phyloP scores from a whole-genome alignment of 2,329 filamentous ascomycete genomes.

The Xylaria arbuscula region DNA sequence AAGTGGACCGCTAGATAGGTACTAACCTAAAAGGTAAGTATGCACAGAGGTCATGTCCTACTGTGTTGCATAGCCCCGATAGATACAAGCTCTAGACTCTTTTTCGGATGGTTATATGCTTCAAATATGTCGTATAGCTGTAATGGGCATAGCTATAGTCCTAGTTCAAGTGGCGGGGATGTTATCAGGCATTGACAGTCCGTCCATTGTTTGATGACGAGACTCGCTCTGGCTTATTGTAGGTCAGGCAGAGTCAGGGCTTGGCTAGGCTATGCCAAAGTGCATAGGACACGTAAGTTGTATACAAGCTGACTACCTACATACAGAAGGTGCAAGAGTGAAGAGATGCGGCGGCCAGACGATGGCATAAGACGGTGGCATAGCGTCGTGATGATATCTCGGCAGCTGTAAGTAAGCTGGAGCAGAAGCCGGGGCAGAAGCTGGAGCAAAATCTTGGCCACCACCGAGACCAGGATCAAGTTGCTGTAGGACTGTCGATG shows the following conservation, averaged over 20 bases:
- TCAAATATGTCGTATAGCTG: background rate
- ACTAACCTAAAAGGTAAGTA: background rate
- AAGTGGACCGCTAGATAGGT: background rate
- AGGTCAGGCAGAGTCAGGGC: no score
- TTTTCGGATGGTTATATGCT: background rate
- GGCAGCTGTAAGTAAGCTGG: background rate
- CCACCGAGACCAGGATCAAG: background rate
- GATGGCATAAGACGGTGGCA: constrained; percentile 13
- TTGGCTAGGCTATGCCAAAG: constrained; percentile 7
- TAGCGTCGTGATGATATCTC: constrained; percentile 5
- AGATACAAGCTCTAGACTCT: background rate
- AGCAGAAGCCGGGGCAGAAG: background rate
- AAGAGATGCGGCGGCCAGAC: background rate
- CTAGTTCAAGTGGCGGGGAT: constrained; percentile 2
- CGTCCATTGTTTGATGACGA: constrained; percentile 11
- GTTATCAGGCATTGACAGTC: background rate
- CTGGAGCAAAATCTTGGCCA: constrained; percentile 10
- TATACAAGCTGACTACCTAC: constrained; percentile 6
- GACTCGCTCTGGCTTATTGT: background rate
- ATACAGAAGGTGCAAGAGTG: constrained; percentile 15
- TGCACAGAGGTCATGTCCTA: background rate
- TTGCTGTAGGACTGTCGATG: background rate
- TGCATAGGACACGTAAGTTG: constrained; percentile 7
- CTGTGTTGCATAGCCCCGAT: background rate
- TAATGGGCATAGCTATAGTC: no score